A percentile compares a stretch with the other conserved stretches of the same genome.
Conservation (phyloP, 768 basidiomycete genomes). For the Candolleomyces aberdarensis region DNA sequence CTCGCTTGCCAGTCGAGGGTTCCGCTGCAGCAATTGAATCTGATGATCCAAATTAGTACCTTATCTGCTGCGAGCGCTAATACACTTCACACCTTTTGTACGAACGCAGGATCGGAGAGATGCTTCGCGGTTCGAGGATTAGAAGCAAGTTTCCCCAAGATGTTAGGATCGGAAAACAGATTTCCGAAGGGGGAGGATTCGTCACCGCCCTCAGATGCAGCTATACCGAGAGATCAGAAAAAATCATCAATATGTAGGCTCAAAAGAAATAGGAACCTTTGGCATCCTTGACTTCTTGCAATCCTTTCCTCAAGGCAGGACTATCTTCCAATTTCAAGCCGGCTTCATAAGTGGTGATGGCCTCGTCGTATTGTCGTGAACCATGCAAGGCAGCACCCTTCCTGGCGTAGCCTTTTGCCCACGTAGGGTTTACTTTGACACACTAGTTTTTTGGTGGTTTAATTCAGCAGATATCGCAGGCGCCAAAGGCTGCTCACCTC, state of each 20-base stretch:
- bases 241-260: neutral
- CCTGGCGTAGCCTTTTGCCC: conserved; percentile 89
- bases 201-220: conserved; percentile 40
- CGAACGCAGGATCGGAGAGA: conserved; percentile 79
- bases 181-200: conserved; percentile 46
- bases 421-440: conserved; percentile 71
- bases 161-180: conserved; percentile 81
- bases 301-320: conserved; percentile 78
- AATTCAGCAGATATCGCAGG: conserved; percentile 2
- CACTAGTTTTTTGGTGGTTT: conserved; percentile 45
- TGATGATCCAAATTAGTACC: neutral
- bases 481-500: conserved; percentile 50
- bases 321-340: conserved; percentile 83
- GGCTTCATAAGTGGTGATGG: conserved; percentile 77
- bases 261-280: conserved; percentile 59
- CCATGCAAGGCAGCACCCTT: conserved; percentile 95
- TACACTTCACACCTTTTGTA: conserved; percentile 50
- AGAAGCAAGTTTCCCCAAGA: conserved; percentile 77
- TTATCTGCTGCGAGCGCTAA: neutral
- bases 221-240: conserved; percentile 16
- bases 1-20: conserved; percentile 62
- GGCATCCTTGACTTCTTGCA: conserved; percentile 85
- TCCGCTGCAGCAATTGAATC: conserved; percentile 66
- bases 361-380: conserved; percentile 71
- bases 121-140: conserved; percentile 86